These are phyloP conservation scores for Phalaenopsis hybrid DNA, from an alignment of 116 monocot genomes.

Conservation along the genomic window DNA sequence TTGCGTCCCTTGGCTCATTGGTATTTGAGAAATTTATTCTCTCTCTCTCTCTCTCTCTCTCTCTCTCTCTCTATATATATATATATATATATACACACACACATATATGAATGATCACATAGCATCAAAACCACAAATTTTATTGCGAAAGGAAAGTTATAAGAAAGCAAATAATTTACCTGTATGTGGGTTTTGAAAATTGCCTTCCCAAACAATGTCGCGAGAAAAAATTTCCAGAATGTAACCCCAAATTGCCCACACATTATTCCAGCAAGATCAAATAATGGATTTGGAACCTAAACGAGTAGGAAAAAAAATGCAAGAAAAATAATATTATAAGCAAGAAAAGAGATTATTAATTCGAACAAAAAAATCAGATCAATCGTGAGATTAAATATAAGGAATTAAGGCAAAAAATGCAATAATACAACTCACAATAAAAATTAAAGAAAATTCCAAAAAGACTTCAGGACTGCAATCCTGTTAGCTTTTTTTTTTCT, in stretches of 20 bases:
- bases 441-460: not conserved
- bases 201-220: conserved; percentile 87
- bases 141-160: not conserved
- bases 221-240: conserved; percentile 90
- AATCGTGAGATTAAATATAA: not conserved
- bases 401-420: not conserved
- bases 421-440: not conserved
- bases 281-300: conserved; percentile 90
- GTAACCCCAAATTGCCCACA: conserved; percentile 93
- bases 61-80: too few species aligned
- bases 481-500: not conserved
- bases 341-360: not conserved
- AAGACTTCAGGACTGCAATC: not conserved
- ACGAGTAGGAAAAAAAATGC: not conserved
- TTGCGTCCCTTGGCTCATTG: too few species aligned
- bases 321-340: not conserved
- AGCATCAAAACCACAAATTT: not conserved
- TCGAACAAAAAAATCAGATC: not conserved
- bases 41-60: too few species aligned
- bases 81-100: too few species aligned
- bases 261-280: conserved; percentile 97
- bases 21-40: too few species aligned
- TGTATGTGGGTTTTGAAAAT: conserved; percentile 87
- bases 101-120: too few species aligned
- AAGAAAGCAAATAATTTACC: conserved; percentile 22